A percentile compares a stretch with the other conserved stretches of the same genome.
Conservation (phyloP, 306 rosid genomes). For the Quercus robur region DNA sequence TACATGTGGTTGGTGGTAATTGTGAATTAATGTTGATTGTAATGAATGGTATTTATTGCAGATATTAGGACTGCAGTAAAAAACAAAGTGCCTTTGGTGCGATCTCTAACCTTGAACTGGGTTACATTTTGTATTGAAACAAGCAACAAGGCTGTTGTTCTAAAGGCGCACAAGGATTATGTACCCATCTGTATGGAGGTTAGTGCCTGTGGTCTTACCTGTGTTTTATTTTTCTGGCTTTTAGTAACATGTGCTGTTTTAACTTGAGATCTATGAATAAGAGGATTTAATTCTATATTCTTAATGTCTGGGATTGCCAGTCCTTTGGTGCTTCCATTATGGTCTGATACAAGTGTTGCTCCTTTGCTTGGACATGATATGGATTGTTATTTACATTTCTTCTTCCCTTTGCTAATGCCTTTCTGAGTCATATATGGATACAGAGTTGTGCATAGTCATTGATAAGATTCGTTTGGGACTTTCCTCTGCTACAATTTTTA, state of each 20-base stretch:
- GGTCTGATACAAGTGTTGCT: not conserved
- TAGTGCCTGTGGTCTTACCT: constrained; percentile 25
- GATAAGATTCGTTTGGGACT: constrained; percentile 3
- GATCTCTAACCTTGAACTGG: constrained; percentile 85
- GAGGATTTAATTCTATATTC: not conserved
- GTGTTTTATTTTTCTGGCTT: not conserved
- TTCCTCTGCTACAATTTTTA: not conserved
- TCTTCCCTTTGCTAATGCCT: constrained; percentile 2
- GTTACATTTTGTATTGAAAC: constrained; percentile 90
- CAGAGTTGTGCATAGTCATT: not conserved
- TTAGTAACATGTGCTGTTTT: not conserved
- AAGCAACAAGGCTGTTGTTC: constrained; percentile 70
- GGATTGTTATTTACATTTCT: not conserved
- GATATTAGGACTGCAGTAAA: constrained; percentile 80
- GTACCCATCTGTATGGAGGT: constrained; percentile 99
- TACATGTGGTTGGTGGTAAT: not conserved
- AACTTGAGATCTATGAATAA: not conserved
- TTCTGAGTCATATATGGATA: not conserved
- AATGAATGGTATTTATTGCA: constrained; percentile 40
- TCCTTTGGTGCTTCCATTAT: not conserved
- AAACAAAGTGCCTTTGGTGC: constrained; percentile 98
- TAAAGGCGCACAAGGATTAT: constrained; percentile 89
- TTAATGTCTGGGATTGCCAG: not conserved
- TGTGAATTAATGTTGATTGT: constrained; percentile 17
- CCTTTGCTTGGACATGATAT: not conserved